Conservation (phyloP, 179 eudicot genomes). For the Carnegiea gigantea region DNA sequence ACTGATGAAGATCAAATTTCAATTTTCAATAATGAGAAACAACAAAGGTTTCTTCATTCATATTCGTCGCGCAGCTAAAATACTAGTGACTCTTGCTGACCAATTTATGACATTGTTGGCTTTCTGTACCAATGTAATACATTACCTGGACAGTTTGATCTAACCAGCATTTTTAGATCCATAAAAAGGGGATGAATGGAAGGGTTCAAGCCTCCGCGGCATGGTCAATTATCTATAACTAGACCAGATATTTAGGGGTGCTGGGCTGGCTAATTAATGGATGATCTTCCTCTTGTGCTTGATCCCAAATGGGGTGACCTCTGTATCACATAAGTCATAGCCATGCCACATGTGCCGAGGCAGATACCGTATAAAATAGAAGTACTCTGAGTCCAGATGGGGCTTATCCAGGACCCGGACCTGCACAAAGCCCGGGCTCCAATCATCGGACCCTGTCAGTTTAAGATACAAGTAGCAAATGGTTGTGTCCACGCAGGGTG, state of each 20-base stretch:
- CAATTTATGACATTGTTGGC: too few species aligned
- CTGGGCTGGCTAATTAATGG: background rate
- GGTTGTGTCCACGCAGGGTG: slow-evolving; percentile 44
- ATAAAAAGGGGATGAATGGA: too few species aligned
- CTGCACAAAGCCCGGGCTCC: slow-evolving; percentile 64
- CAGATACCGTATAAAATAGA: slow-evolving; percentile 46
- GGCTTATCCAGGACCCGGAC: slow-evolving; percentile 38
- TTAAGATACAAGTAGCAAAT: slow-evolving; percentile 61
- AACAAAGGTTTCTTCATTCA: too few species aligned
- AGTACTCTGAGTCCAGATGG: slow-evolving; percentile 42
- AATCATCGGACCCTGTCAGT: slow-evolving; percentile 45
- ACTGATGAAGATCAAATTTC: too few species aligned
- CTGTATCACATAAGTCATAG: slow-evolving; percentile 43
- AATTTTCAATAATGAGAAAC: too few species aligned
- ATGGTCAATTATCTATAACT: background rate
- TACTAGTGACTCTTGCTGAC: too few species aligned
- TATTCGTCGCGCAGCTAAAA: too few species aligned
- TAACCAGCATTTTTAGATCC: background rate
- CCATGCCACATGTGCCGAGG: slow-evolving; percentile 64
- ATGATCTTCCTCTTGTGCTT: slow-evolving; percentile 28
- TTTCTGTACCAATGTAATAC: too few species aligned
- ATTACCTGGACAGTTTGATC: background rate
- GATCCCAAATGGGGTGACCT: slow-evolving; percentile 52
- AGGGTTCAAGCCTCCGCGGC: slow-evolving; percentile 7
- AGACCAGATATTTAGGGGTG: too few species aligned